phyloP scores from a whole-genome alignment of 495 filamentous ascomycete genomes.

The Talaromyces stipitatus region DNA sequence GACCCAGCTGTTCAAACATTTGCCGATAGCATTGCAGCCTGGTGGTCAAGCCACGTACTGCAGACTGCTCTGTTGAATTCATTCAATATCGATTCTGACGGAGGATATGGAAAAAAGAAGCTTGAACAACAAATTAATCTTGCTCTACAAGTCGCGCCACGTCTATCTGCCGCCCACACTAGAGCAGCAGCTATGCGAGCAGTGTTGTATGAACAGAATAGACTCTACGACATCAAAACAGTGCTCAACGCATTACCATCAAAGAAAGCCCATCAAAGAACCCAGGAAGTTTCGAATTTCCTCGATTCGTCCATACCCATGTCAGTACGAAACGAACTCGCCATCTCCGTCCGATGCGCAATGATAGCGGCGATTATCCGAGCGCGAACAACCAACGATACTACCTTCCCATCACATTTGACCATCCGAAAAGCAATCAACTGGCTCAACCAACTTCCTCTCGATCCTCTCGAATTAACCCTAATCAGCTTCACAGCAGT shows the following conservation, averaged over 20 bases:
- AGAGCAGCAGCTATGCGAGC: conserved; percentile 68
- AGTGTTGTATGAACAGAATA: conserved; percentile 36
- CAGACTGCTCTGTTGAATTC: conserved; percentile 59
- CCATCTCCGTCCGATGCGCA: conserved; percentile 67
- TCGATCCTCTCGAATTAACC: conserved; percentile 47
- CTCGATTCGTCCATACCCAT: conserved; percentile 40
- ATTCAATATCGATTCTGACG: conserved; percentile 43
- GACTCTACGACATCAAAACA: conserved; percentile 39
- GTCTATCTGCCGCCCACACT: conserved; percentile 64
- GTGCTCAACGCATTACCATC: conserved; percentile 43
- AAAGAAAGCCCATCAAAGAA: conserved; percentile 17
- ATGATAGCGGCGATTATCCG: conserved; percentile 67
- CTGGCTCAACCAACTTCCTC: conserved; percentile 38
- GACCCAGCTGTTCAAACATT: conserved; percentile 82
- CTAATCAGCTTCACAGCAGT: conserved; percentile 72
- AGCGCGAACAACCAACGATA: conserved; percentile 26
- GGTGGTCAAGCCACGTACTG: conserved; percentile 76
- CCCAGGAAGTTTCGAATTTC: conserved; percentile 28
- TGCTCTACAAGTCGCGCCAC: conserved; percentile 68
- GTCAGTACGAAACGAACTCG: conserved; percentile 54
- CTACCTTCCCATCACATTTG: conserved; percentile 25
- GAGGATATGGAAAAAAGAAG: conserved; percentile 28
- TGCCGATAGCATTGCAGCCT: conserved; percentile 82
- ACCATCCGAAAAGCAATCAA: conserved; percentile 35
- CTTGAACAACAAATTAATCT: conserved; percentile 54